phyloP scores from a whole-genome alignment of 306 rosid species.

The Pachyrhizus erosus region DNA sequence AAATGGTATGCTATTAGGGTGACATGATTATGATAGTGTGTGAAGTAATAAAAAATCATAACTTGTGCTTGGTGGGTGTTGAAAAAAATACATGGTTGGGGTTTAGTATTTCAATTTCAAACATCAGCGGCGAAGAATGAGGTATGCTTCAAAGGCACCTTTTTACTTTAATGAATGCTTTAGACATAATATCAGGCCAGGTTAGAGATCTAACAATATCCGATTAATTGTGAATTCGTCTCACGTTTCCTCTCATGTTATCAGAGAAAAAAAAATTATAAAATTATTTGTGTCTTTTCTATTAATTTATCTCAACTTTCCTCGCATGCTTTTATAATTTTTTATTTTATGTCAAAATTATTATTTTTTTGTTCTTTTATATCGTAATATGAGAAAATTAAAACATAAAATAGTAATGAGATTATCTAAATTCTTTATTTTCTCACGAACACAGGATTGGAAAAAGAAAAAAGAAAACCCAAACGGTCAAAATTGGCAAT shows the following conservation, averaged over 20 bases:
- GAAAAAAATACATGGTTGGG: background rate
- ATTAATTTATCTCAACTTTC: background rate
- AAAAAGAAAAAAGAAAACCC: background rate
- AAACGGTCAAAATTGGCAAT: background rate
- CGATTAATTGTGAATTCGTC: background rate
- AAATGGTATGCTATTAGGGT: background rate
- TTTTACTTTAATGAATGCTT: slow-evolving; percentile 19
- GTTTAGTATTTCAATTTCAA: background rate
- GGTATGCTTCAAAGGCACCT: slow-evolving; percentile 10
- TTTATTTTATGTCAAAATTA: too few relatives aligned
- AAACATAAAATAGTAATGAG: background rate
- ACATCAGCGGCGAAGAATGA: background rate
- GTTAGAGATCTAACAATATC: slow-evolving; percentile 9
- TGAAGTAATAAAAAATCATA: background rate
- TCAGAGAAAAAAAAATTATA: background rate
- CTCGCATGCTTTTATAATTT: too few relatives aligned
- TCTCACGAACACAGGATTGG: background rate
- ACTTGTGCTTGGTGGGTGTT: background rate
- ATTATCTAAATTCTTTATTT: background rate
- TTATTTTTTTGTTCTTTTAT: background rate
- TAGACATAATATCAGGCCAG: background rate
- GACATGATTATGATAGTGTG: background rate
- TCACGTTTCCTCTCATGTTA: background rate
- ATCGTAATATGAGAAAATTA: background rate
- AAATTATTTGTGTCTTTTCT: background rate